Conservation (phyloP, 2,329 filamentous ascomycete genomes). For the Gnomoniopsis smithogilvyi region DNA sequence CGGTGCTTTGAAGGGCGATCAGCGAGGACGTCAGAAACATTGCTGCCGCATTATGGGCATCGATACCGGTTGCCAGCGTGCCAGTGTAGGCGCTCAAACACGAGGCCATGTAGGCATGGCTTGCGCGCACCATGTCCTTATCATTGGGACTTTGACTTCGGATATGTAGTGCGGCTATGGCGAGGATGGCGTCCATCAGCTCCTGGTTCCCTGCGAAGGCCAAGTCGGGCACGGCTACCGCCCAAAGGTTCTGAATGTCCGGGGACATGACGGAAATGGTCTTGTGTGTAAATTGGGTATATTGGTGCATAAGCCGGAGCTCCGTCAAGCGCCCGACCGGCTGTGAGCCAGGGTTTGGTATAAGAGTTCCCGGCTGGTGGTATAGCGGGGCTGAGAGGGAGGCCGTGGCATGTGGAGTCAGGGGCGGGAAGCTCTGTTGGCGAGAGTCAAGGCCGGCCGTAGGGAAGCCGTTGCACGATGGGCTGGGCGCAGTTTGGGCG, state of each 20-base stretch:
- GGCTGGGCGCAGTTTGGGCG: slow-evolving; percentile 25
- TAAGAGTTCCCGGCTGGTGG: slow-evolving; percentile 32
- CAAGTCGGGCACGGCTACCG: slow-evolving; percentile 55
- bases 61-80: slow-evolving; percentile 54
- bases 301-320: slow-evolving; percentile 62
- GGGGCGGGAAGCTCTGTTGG: slow-evolving; percentile 10
- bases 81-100: slow-evolving; percentile 59
- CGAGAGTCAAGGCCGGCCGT: slow-evolving; percentile 12
- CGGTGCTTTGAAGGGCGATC: slow-evolving; percentile 64
- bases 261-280: slow-evolving; percentile 55
- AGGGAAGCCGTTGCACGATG: slow-evolving; percentile 18
- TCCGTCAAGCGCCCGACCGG: slow-evolving; percentile 50
- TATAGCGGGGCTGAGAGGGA: slow-evolving; percentile 32
- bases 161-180: slow-evolving; percentile 61
- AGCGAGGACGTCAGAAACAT: slow-evolving; percentile 61
- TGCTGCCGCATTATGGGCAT: slow-evolving; percentile 56
- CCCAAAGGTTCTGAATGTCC: slow-evolving; percentile 55
- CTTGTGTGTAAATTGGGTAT: slow-evolving; percentile 56
- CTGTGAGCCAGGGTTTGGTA: slow-evolving; percentile 32
- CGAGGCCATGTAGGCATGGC: slow-evolving; percentile 63
- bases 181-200: slow-evolving; percentile 61
- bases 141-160: slow-evolving; percentile 56
- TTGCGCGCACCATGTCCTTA: slow-evolving; percentile 56
- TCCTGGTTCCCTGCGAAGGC: slow-evolving; percentile 58
- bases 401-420: slow-evolving; percentile 15